Evolutionary conservation across 768 basidiomycete genomes (phyloP).

Genomic region (Leccinum imitatum): DNA sequence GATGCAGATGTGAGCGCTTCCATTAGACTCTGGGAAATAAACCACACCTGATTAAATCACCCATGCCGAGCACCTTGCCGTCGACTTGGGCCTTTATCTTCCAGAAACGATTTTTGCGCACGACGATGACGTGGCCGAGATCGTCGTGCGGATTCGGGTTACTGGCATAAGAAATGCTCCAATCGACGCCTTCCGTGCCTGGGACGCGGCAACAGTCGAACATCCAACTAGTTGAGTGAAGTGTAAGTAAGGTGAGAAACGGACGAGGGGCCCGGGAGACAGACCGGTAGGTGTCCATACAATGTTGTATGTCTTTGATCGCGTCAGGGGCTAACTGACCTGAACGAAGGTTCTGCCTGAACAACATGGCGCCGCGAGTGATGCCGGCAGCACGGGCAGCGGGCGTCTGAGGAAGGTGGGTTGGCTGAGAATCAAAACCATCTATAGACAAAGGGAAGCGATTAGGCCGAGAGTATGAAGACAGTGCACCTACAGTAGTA

Average conservation of each 20-base stretch:
- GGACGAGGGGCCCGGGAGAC: slow-evolving; percentile 6
- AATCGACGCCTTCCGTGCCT: slow-evolving; percentile 70
- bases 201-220: slow-evolving; percentile 88
- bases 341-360: slow-evolving; percentile 65
- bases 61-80: slow-evolving; percentile 59
- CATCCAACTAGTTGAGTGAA: slow-evolving; percentile 70
- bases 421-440: slow-evolving; percentile 70
- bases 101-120: slow-evolving; percentile 86
- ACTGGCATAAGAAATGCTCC: slow-evolving; percentile 71
- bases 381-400: slow-evolving; percentile 70
- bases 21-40: background rate
- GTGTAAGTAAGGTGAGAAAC: background rate
- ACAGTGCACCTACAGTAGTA: slow-evolving; percentile 72
- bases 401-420: slow-evolving; percentile 55
- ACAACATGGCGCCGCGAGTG: slow-evolving; percentile 69
- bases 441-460: slow-evolving; percentile 41
- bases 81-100: slow-evolving; percentile 62
- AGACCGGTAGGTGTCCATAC: slow-evolving; percentile 87
- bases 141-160: slow-evolving; percentile 31
- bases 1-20: slow-evolving; percentile 7
- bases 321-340: slow-evolving; percentile 65
- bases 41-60: slow-evolving; percentile 62
- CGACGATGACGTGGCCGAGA: slow-evolving; percentile 77
- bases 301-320: slow-evolving; percentile 63
- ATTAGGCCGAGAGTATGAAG: background rate